Percentiles rank a stretch among this genome's conserved stretches.
Conservation (phyloP, 1,284 basidiomycete species). For the Microbotryum violaceum region DNA sequence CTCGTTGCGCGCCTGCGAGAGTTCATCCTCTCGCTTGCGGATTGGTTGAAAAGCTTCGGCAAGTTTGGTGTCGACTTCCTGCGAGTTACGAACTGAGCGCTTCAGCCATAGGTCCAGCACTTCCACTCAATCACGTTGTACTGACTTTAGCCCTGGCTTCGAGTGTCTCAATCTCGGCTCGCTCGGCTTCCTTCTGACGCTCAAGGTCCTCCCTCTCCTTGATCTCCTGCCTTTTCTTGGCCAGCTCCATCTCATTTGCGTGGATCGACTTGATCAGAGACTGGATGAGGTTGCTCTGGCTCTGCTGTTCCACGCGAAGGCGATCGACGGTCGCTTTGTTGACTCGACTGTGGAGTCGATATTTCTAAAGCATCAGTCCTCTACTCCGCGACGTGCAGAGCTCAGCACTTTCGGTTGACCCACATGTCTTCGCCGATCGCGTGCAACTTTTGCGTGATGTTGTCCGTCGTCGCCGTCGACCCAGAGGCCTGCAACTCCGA, state of each 20-base stretch:
- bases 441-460: conserved; percentile 69
- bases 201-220: conserved; percentile 56
- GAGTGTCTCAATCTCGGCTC: conserved; percentile 37
- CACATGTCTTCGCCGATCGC: conserved; percentile 59
- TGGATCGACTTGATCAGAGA: conserved; percentile 23
- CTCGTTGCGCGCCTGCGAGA: conserved; percentile 52
- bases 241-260: conserved; percentile 45
- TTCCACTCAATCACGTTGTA: not conserved
- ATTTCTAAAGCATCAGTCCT: not conserved
- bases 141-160: conserved; percentile 49
- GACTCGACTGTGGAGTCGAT: conserved; percentile 4
- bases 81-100: not conserved
- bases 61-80: conserved; percentile 62
- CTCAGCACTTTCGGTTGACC: conserved; percentile 36
- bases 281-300: conserved; percentile 14
- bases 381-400: not conserved
- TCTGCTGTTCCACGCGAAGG: conserved; percentile 19
- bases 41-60: conserved; percentile 60
- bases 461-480: conserved; percentile 69
- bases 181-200: conserved; percentile 51
- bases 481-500: conserved; percentile 57
- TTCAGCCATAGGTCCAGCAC: not conserved
- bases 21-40: conserved; percentile 56
- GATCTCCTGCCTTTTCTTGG: conserved; percentile 57
- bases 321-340: conserved; percentile 22